Conservation (phyloP, 257 asterid genomes). For the Pogostemon cablin region DNA sequence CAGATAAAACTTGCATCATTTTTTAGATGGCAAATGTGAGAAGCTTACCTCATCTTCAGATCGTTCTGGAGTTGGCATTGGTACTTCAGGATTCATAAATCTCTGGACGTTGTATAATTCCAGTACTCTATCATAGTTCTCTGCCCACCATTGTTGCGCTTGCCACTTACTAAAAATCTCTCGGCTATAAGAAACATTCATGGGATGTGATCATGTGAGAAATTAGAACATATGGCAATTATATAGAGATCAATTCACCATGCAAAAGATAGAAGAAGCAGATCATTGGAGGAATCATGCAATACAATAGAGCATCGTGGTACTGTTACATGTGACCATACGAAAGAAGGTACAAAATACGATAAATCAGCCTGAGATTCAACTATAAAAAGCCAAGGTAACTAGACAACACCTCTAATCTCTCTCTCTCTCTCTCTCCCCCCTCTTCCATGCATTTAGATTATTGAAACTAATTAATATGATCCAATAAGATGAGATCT, state of each 20-base stretch:
- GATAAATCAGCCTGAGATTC: constrained; percentile 9
- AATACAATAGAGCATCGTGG: constrained; percentile 10
- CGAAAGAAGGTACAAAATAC: not conserved
- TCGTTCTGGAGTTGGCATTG: constrained; percentile 62
- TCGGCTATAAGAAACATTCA: constrained; percentile 59
- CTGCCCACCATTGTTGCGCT: constrained; percentile 96
- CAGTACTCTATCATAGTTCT: constrained; percentile 82
- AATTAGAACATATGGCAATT: constrained; percentile 20
- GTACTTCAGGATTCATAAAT: constrained; percentile 59
- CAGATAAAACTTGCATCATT: constrained; percentile 16
- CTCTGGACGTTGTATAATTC: constrained; percentile 87
- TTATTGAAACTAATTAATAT: too few relatives aligned
- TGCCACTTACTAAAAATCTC: constrained; percentile 89
- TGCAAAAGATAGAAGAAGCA: not conserved
- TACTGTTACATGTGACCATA: constrained; percentile 12
- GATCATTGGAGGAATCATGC: constrained; percentile 9
- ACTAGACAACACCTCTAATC: not conserved
- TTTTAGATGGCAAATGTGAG: constrained; percentile 10
- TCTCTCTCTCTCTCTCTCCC: not conserved
- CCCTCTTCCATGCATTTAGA: too few relatives aligned
- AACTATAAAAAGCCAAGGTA: not conserved
- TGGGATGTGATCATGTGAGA: constrained; percentile 35
- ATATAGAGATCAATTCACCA: not conserved
- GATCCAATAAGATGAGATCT: not conserved
- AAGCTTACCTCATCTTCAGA: constrained; percentile 77